phyloP scores from a whole-genome alignment of 2,329 filamentous ascomycete species.

The Ophiostoma tasmaniense region DNA sequence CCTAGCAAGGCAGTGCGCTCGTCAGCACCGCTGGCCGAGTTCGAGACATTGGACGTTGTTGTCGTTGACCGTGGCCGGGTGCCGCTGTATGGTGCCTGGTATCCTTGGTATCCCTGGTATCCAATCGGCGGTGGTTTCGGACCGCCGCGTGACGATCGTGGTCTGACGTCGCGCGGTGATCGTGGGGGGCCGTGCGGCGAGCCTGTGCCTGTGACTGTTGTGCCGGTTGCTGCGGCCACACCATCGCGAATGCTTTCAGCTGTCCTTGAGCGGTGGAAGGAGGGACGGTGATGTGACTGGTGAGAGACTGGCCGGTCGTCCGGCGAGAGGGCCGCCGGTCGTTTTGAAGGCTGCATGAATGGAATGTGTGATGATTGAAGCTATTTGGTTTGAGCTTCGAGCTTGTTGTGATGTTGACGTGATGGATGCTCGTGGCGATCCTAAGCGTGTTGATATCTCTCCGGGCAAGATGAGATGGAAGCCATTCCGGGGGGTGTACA shows the following conservation, averaged over 20 bases:
- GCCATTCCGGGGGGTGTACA: background rate
- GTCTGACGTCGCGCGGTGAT: background rate
- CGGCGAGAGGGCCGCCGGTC: background rate
- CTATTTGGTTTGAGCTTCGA: background rate
- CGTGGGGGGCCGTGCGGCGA: background rate
- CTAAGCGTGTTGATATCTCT: background rate
- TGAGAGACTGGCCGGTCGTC: background rate
- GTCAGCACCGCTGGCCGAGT: background rate
- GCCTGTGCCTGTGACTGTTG: background rate
- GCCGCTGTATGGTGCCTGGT: background rate
- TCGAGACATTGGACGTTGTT: background rate
- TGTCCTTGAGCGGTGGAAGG: background rate
- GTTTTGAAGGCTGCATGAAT: slow-evolving; percentile 7
- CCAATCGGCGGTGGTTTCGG: slow-evolving; percentile 1
- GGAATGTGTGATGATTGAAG: background rate
- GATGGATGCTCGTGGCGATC: background rate
- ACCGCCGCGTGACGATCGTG: background rate
- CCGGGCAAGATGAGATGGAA: background rate
- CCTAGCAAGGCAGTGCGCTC: slow-evolving; percentile 20
- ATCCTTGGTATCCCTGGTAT: background rate
- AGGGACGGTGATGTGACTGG: background rate
- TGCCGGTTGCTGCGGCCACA: background rate
- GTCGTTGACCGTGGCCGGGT: background rate
- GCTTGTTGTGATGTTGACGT: background rate
- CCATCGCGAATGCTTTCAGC: background rate